Base-by-base conservation (phyloP, 2,329 filamentous ascomycete genomes). In the Fusarium abutilonis region DNA sequence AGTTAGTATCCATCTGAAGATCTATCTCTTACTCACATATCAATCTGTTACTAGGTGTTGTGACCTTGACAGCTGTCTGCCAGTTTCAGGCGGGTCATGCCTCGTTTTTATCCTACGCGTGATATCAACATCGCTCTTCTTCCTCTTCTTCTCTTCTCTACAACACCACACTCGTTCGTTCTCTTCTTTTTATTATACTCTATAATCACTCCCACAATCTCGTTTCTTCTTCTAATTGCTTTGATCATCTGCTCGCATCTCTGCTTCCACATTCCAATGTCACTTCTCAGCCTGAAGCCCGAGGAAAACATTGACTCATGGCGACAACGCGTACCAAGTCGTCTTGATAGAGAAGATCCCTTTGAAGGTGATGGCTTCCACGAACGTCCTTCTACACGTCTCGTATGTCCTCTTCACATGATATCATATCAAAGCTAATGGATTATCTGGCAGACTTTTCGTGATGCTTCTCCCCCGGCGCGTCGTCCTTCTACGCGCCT, bases 271-370 rank as follows among this genome's bases (percentile, higher is more conserved):
- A 31, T 41, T 26, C 10, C 34, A 26, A 63, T 62, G 46, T 45
- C 53, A 32, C 28, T 46, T 9, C 15, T 40, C 21, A 50, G 29
- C 5, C 55, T 68, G 55, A 42, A 51, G 28, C 50, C 39, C 1
- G 36, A 59, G 9, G 55, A 69, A 31, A 63, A 55, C 34, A 71
- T 77, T 48, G 68, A 75, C 35, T 67, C 69, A 1, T 78, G 76
- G 76, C 70, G 76, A 5, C 64, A 67, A 26, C 72, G 71, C 11
- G 72, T 78, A 19, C 76, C 76, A 11, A 75, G 72, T 35, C 71
- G 71, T 14, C 56, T 74, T 8, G 75, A 77, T 14, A 68, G 75
- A 19, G 68, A 73, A 4, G 73, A 76, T 50, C 76, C 76, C 0
- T 78, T 78, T 40, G 66, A 63, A 10, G 70, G 71, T 9, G 75